Evolutionary conservation across 2,329 filamentous ascomycete species (phyloP), one percentile per base, ranked within the genome.

Genomic region (Cladophialophora immunda): DNA sequence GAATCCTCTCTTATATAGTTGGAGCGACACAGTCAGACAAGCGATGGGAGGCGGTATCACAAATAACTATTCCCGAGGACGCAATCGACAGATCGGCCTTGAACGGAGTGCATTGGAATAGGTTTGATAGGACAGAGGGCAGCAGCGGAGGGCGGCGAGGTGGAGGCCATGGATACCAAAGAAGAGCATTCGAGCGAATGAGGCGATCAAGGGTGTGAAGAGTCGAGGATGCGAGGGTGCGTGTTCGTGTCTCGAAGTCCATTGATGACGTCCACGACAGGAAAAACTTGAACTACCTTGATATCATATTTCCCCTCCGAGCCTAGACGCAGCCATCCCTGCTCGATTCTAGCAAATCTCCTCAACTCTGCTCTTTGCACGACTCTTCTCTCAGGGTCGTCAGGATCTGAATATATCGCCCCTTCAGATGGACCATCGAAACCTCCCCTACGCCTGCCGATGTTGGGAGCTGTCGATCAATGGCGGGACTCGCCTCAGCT

Each of bases 1-100:
- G 32, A 22, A 32, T 17, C 15, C 19, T 27, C 15, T 13, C 8
- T 29, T n/a, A 62, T 66, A 62, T 56, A 66, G 30, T 11, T 50
- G 19, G 52, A 47, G 25, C 17, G 9, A 50, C 8, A 50, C 22
- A 25, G 19, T 50, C 9, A 50, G 11, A 15, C 19, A 22, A 11
- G 45, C 1, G 15, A 41, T 19, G 38, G n/a, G 17, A 25, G 11
- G 41, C 19, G 19, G 41, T 8, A 47, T 25, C 5, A n/a, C 15
- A n/a, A 41, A 11, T 41, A 19, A 19, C 38, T n/a, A n/a, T 4
- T 25, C 3, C 4, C 58, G 30, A 29, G 38, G 17, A 58, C 41
- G 47, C 19, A n/a, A 62, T 29, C 25, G 34, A 56, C 19, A 32
- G 25, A 52, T 19, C 30, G 22, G 41, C 19, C 25, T 25, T 25